phyloP scores from a whole-genome alignment of 306 rosid species.

The Phaseolus lunatus region DNA sequence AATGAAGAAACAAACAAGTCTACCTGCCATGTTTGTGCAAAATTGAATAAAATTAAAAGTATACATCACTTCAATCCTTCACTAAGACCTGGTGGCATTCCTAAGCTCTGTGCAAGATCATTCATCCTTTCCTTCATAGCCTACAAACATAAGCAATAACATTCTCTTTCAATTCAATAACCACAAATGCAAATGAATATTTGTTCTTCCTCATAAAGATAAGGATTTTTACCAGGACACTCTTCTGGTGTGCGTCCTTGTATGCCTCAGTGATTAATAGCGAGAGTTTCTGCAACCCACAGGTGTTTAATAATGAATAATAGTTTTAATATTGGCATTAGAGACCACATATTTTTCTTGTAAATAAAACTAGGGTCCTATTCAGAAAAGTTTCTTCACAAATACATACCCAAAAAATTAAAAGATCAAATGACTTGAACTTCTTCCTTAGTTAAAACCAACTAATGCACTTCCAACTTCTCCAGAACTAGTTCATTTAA shows the following conservation, averaged over 20 bases:
- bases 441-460: background rate
- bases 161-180: slow-evolving; percentile 29
- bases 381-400: background rate
- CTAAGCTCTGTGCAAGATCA: slow-evolving; percentile 62
- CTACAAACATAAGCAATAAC: slow-evolving; percentile 45
- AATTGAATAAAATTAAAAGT: slow-evolving; percentile 45
- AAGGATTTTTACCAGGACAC: slow-evolving; percentile 61
- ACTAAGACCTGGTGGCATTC: slow-evolving; percentile 62
- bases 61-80: slow-evolving; percentile 59
- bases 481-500: background rate
- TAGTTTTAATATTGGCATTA: slow-evolving; percentile 19
- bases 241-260: slow-evolving; percentile 86
- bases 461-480: background rate
- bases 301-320: slow-evolving; percentile 3
- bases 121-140: slow-evolving; percentile 69
- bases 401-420: background rate
- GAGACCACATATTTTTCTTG: background rate
- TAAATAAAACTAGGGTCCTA: no score
- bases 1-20: slow-evolving; percentile 43
- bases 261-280: slow-evolving; percentile 88
- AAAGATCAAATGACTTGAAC: background rate
- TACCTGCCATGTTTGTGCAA: slow-evolving; percentile 50
- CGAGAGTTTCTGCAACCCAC: slow-evolving; percentile 72
- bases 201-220: slow-evolving; percentile 27
- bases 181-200: slow-evolving; percentile 17